Base-by-base conservation (phyloP, 441 rosid species). In the Capsella rubella region DNA sequence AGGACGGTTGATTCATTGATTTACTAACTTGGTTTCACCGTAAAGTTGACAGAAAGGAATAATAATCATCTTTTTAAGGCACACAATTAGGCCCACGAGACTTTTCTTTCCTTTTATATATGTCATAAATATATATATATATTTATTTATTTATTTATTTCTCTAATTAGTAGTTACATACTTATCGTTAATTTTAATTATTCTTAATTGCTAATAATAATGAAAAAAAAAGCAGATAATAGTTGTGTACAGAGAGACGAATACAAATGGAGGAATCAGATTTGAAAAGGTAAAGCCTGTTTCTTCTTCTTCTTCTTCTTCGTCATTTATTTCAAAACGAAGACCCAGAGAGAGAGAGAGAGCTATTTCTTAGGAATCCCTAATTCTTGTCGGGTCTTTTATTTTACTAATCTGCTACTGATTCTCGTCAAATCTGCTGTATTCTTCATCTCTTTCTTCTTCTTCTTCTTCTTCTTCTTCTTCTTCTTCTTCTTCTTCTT, bases 241-340 rank as follows among this genome's bases (percentile, higher is more conserved):
- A n/a, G 16, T 57, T 4, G 12, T 31, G 25, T 3, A 6, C 32
- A 29, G 4, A 29, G 25, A 21, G 25, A 29, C 5, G 1, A 4
- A 35, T 35, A 35, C 6, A 9, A 18, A 45, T 8, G 37, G n/a
- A 21, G 34, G n/a, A 21, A 51, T 9, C 9, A 47, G 29, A 74
- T 66, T 68, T 74, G 11, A 34, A 73, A 67, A 16, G n/a, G n/a
- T n/a, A n/a, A 25, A 53, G 31, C 28, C 60, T 69, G 16, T 42
- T 21, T 21, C 37, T 34, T 34, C 37, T 34, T 32, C 34, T 31
- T 28, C 29, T 4, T 35, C 40, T 40, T 21, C 31, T 42, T 58
- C 5, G 37, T 51, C 67, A 40, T 74, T 46, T 16, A 47, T 69
- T 75, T 76, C 71, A 76, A 70, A n/a, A 55, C 71, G 47, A 75